Evolutionary conservation across 1,284 basidiomycete genomes (phyloP), one percentile per base, ranked within the genome.

Genomic region (Tilletiaria anomala): DNA sequence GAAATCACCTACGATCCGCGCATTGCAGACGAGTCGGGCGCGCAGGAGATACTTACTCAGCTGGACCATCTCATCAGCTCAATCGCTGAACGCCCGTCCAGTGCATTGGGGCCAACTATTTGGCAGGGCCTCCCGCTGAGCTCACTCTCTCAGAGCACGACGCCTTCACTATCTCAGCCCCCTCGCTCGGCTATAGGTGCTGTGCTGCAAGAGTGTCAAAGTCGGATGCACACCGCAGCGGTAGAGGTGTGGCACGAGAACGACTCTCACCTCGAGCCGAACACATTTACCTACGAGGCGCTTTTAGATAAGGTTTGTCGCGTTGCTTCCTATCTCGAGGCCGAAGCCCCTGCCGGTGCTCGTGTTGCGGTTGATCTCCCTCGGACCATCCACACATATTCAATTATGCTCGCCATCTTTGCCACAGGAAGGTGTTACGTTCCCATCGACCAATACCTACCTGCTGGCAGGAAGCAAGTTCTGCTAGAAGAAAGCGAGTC

Each of bases 401-500:
- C 54, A 10, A 44, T 37, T 1, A 50, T 61, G 1, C 37, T 61
- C 2, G 61, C 44, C 5, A 49, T 63, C 32, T 43, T 63, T 18
- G 52, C 47, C 26, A 48, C 54, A 8, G 55, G 63, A 1, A 50
- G 51, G 14, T 40, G 53, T 8, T 69, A 68, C 37, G 37, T 69
- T 14, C 65, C 68, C 3, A 54, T 69, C 16, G 65, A 66, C 40
- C 54, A 52, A 32, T 56, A 61, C 21, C 51, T 68, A 16, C 65
- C 67, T 0, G 18, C 35, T 6, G 55, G 58, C 16, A 54, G 68
- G 4, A 61, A 64, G 41, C 40, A 39, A 33, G 55, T 61, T 26
- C 51, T 69, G 2, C 21, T 62, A 14, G 32, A 37, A 6, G 59
- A 58, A 31, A 60, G 58, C 37, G 42, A 36, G 0, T 58, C 60